A percentile compares a stretch with the other conserved stretches of the same genome.
Evolutionary conservation across 441 rosid species (phyloP).

Genomic region (Erodium trifolium): DNA sequence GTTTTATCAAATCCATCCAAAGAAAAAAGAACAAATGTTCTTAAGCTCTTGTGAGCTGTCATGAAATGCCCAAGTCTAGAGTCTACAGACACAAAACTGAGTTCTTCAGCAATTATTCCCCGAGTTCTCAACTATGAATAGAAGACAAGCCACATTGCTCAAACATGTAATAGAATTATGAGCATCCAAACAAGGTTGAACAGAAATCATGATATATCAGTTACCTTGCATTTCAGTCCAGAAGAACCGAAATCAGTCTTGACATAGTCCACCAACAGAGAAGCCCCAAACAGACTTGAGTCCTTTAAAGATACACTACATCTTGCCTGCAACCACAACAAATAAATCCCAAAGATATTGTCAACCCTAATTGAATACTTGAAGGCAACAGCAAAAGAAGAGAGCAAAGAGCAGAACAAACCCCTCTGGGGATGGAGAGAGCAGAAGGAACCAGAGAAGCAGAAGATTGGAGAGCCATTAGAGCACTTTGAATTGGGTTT

Average conservation of each 20-base stretch:
- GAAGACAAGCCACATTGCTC: neutral
- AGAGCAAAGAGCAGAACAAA: neutral
- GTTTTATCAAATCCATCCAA: neutral
- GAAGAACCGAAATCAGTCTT: slow-evolving; percentile 52
- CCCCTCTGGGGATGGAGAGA: slow-evolving; percentile 62
- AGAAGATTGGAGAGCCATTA: slow-evolving; percentile 67
- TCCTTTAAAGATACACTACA: slow-evolving; percentile 53
- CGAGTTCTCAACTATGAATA: neutral
- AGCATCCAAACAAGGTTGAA: neutral
- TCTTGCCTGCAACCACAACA: slow-evolving; percentile 41
- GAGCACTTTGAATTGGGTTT: too few species aligned
- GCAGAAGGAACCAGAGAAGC: slow-evolving; percentile 66
- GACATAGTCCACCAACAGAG: slow-evolving; percentile 43
- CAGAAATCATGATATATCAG: neutral
- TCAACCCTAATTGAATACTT: neutral
- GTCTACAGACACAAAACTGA: neutral
- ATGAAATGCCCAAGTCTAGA: too few species aligned
- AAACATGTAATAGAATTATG: neutral
- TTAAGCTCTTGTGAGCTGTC: too few species aligned
- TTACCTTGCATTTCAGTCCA: slow-evolving; percentile 59
- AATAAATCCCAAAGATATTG: neutral
- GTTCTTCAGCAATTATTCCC: neutral
- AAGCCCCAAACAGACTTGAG: slow-evolving; percentile 66
- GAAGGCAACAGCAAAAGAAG: too few species aligned
- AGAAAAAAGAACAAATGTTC: neutral